Base-by-base conservation (phyloP, 306 rosid species). In the Lathyrus oleraceus region DNA sequence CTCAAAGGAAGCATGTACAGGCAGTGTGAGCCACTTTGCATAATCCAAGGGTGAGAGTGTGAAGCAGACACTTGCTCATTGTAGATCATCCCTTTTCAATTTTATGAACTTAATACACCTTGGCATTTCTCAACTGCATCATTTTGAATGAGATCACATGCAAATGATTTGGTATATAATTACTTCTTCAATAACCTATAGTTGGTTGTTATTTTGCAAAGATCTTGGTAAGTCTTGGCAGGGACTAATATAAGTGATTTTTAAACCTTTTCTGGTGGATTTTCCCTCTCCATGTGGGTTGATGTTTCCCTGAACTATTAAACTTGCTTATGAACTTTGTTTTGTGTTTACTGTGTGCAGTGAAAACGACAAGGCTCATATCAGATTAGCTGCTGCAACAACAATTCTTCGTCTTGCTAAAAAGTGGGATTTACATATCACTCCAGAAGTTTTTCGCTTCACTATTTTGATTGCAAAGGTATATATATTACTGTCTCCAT, bases 391-490 rank as follows among this genome's bases (percentile, higher is more conserved):
- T 76, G 92, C 96, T 67, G 96, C 96, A 39, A 94, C 87, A 75
- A 82, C 97, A 61, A 80, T 90, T 80, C 95, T 94, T 57, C 82
- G 69, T 73, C 90, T 94, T 70, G 82, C 97, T 44, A 86, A 74
- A 77, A 88, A 86, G 85, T 94, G 96, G 96, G 98, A 94, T 84
- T 83, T 75, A 53, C 86, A 85, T 79, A 88, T 94, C 61, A 71
- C 89, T 72, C 92, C 95, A 1, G 86, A 88, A 71, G 80, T 82
- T 72, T 94, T 88, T 51, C 76, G 71, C 60, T 48, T 32, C 20
- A 84, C 89, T 58, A 73, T 88, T 68, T 82, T 78, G 72, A 76
- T 69, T 75, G 97, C 88, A 13, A 90, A 87, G 92, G 97, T 90
- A 76, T 59, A 76, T 20, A 57, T 38, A 48, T 61, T 83, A 61